These are phyloP conservation scores for Epichloe bromicola DNA, from an alignment of 2,329 filamentous ascomycete species.

Conservation along the genomic window DNA sequence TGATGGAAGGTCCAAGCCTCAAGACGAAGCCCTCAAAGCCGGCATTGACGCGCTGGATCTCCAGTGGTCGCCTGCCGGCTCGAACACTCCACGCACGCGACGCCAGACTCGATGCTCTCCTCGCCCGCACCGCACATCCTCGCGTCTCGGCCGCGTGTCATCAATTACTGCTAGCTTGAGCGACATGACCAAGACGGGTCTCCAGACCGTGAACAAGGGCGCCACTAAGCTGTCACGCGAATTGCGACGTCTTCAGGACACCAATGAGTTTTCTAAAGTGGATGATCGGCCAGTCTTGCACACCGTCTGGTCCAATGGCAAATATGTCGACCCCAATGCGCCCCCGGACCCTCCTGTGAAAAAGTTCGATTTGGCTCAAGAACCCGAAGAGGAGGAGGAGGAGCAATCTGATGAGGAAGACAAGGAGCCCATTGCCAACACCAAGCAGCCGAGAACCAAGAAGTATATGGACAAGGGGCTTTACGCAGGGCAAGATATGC, in stretches of 20 bases:
- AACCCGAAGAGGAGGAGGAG: background rate
- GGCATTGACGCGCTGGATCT: conserved; percentile 33
- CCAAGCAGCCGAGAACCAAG: conserved; percentile 44
- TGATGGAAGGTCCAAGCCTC: conserved; percentile 6
- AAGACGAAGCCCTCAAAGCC: conserved; percentile 4
- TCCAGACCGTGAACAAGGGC: conserved; percentile 38
- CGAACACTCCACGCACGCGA: conserved; percentile 20
- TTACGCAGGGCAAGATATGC: conserved; percentile 66
- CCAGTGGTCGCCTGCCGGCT: conserved; percentile 28
- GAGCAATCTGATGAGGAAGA: conserved; percentile 9
- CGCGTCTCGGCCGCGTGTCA: conserved; percentile 26
- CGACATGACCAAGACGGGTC: conserved; percentile 46
- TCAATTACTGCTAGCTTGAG: conserved; percentile 34
- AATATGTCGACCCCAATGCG: conserved; percentile 38
- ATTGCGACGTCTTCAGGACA: conserved; percentile 45
- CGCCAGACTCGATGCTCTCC: conserved; percentile 19
- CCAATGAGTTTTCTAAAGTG: conserved; percentile 47
- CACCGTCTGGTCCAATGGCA: conserved; percentile 53
- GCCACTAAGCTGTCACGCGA: conserved; percentile 41
- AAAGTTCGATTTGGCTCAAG: conserved; percentile 16
- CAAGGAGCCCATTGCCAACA: conserved; percentile 15
- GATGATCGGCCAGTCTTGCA: conserved; percentile 44
- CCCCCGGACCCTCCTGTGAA: conserved; percentile 26
- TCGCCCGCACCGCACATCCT: conserved; percentile 26
- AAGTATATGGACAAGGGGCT: conserved; percentile 72